These are phyloP conservation scores for Citrus hindsii DNA, from an alignment of 345 rosid species.

Conservation along the genomic window DNA sequence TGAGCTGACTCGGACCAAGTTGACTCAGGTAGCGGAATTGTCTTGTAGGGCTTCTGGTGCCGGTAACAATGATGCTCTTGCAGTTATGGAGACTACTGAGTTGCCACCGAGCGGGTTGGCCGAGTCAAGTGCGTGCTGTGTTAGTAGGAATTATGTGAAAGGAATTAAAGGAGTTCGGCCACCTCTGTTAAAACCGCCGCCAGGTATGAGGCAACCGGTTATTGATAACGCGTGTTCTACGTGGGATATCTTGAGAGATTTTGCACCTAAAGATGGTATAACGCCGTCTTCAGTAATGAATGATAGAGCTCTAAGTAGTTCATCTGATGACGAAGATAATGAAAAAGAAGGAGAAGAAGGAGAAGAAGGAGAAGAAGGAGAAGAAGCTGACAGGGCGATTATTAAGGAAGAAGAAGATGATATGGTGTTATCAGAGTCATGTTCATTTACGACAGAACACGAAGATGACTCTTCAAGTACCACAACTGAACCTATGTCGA, in stretches of 20 bases:
- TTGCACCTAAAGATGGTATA: slow-evolving; percentile 40
- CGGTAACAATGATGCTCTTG: not conserved
- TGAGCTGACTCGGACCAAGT: slow-evolving; percentile 37
- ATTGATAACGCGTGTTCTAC: slow-evolving; percentile 49
- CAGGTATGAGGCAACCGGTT: slow-evolving; percentile 44
- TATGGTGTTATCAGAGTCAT: slow-evolving; percentile 36
- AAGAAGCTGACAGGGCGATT: slow-evolving; percentile 7
- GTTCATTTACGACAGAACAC: slow-evolving; percentile 53
- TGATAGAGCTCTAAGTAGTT: slow-evolving; percentile 3
- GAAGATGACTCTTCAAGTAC: slow-evolving; percentile 76
- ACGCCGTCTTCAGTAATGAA: slow-evolving; percentile 5
- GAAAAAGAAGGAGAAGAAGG: slow-evolving; percentile 30
- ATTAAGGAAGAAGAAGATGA: slow-evolving; percentile 25
- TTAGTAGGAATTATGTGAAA: slow-evolving; percentile 18
- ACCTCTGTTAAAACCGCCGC: slow-evolving; percentile 73
- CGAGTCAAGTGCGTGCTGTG: not conserved
- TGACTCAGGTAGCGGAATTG: not conserved
- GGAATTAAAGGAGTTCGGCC: slow-evolving; percentile 78
- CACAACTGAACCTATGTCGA: slow-evolving; percentile 50
- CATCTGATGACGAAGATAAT: slow-evolving; percentile 34
- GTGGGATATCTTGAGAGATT: slow-evolving; percentile 64
- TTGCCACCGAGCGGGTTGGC: not conserved
- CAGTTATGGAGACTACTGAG: not conserved
- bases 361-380: too few species aligned
- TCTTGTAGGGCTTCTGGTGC: not conserved